Base-by-base conservation (phyloP, 495 filamentous ascomycete genomes). In the Letharia lupina region DNA sequence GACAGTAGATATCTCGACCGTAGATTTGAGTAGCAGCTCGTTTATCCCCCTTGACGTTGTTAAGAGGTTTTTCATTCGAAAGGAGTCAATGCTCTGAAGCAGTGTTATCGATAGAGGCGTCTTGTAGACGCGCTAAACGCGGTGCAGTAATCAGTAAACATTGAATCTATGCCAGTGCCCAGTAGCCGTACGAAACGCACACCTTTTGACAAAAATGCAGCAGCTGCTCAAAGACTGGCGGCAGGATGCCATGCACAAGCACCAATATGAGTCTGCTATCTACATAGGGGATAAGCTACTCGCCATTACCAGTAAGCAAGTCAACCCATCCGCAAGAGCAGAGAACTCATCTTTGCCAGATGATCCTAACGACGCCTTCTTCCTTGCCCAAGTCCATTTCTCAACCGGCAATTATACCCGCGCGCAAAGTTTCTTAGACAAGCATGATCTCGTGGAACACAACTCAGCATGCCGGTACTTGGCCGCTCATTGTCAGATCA, bases 241-340 rank as follows among this genome's bases (percentile, higher is more conserved):
- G 67, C 89, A 96, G 77, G 91, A 97, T 80, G 91, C 92, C 65
- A 76, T 93, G 67, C 90, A 93, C 75, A 96, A 94, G 73, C 88
- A 94, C 64, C 93, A 99, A 72, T 90, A 96, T 76, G 93, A 97
- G 59, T 86, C 94, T 13, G 95, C 95, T 61, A 91, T 97, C 72
- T 98, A 92, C 73, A 91, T 98, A 70, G 93, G 90, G 33, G 94
- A 99, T 80, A 98, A 99, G 81, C 82, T 98, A 67, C 81, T 97
- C 47, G 93, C 93, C 61, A 82, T 98, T 71, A 97, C 93, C 44
- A 88, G 94, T 98, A 77, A 67, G 83, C 75, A 70, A 12, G 41
- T 42, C 18, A 47, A 63, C 20, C 18, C 42, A 18, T 44, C 18
- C 41, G 62, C 33, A 42, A 48, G 42, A 62, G 28, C 8, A 44